These are phyloP conservation scores for Fraxinus cuspidata DNA, from an alignment of 257 asterid genomes.

Conservation along the genomic window DNA sequence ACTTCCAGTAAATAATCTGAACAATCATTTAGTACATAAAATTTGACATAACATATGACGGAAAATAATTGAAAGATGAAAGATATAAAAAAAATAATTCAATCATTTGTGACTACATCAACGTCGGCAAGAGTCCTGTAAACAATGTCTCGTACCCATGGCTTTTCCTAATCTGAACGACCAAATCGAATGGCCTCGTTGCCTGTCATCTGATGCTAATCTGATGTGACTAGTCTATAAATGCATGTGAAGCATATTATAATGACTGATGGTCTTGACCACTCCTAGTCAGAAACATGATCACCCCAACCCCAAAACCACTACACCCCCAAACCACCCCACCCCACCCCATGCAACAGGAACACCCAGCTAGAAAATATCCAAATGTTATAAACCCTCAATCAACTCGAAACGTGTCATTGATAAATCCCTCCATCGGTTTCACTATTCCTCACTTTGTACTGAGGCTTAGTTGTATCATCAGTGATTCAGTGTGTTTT, in stretches of 20 bases:
- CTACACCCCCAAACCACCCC: too few relatives aligned
- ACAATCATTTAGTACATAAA: too few relatives aligned
- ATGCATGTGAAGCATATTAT: too few relatives aligned
- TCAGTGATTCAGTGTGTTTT: conserved; percentile 13
- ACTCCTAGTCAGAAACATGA: conserved; percentile 41
- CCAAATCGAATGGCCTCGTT: not conserved
- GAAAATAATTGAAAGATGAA: too few relatives aligned
- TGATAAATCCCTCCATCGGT: not conserved
- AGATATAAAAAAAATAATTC: too few relatives aligned
- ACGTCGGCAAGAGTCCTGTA: too few relatives aligned
- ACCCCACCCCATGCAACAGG: too few relatives aligned
- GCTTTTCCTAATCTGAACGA: too few relatives aligned
- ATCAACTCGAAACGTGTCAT: conserved; percentile 36
- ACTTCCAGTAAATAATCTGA: too few relatives aligned
- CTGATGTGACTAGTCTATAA: conserved; percentile 48
- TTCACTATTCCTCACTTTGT: conserved; percentile 28
- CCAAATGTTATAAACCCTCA: not conserved
- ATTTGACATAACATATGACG: too few relatives aligned
- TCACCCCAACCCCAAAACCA: not conserved
- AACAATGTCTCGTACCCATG: too few relatives aligned
- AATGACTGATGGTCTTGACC: conserved; percentile 52
- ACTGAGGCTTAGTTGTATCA: conserved; percentile 21
- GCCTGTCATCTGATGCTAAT: conserved; percentile 11
- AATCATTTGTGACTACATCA: too few relatives aligned
- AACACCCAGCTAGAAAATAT: not conserved